Conservation (phyloP, 805 yeast species). For the Hanseniaspora vineae region DNA sequence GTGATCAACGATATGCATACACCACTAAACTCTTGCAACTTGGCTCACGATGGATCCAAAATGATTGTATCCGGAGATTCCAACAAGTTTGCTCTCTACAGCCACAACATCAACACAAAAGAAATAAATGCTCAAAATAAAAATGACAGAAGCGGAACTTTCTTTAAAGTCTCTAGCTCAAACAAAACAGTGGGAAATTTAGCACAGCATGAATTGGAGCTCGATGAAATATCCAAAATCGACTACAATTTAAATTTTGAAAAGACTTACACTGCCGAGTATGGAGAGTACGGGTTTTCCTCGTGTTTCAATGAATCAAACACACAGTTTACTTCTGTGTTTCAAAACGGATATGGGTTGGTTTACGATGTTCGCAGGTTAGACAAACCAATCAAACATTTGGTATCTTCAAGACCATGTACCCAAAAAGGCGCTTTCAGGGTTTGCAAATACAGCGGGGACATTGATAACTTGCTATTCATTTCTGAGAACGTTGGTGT, state of each 20-base stretch:
- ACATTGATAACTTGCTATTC: slow-evolving; percentile 63
- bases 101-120: slow-evolving; percentile 2
- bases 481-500: slow-evolving; percentile 79
- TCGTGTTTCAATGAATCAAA: slow-evolving; percentile 71
- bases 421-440: slow-evolving; percentile 54
- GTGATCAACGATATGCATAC: slow-evolving; percentile 39
- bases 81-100: slow-evolving; percentile 43
- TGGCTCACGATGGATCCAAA: slow-evolving; percentile 49
- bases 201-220: neutral
- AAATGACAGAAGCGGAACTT: slow-evolving; percentile 8
- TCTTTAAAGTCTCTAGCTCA: slow-evolving; percentile 4
- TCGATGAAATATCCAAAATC: neutral
- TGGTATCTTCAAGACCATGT: slow-evolving; percentile 47
- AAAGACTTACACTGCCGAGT: neutral
- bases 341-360: slow-evolving; percentile 74
- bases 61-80: slow-evolving; percentile 70
- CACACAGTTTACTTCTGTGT: slow-evolving; percentile 58
- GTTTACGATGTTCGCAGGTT: slow-evolving; percentile 66
- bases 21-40: slow-evolving; percentile 62
- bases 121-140: too few relatives aligned
- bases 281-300: slow-evolving; percentile 73
- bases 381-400: slow-evolving; percentile 36
- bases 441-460: slow-evolving; percentile 46
- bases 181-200: neutral
- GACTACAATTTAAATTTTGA: neutral